Conservation (phyloP, 2,329 filamentous ascomycete genomes). For the Cladosporium sp. region DNA sequence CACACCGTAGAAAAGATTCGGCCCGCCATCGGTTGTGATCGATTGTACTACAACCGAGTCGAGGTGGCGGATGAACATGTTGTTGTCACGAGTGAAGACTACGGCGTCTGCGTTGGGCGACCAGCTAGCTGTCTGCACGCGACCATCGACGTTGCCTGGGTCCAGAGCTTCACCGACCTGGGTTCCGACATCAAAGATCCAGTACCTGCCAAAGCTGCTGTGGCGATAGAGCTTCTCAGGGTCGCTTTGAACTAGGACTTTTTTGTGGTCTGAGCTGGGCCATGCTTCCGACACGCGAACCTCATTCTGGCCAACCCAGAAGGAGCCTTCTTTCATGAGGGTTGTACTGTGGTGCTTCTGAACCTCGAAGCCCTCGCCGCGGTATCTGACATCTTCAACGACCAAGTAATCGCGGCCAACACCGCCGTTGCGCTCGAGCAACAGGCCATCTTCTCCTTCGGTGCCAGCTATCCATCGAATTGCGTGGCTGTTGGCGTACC, state of each 20-base stretch:
- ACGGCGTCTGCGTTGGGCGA: conserved; percentile 83
- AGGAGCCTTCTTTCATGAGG: conserved; percentile 70
- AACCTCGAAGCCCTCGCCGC: conserved; percentile 46
- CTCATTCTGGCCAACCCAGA: conserved; percentile 60
- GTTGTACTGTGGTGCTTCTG: conserved; percentile 60
- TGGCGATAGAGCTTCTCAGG: conserved; percentile 81
- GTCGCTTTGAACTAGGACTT: conserved; percentile 79
- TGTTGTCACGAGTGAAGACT: conserved; percentile 88
- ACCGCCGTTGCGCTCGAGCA: conserved; percentile 70
- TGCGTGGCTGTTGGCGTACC: conserved; percentile 63
- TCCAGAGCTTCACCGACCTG: conserved; percentile 79
- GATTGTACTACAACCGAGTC: conserved; percentile 62
- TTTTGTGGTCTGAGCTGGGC: conserved; percentile 82
- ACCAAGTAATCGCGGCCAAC: conserved; percentile 73
- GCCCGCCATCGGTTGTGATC: conserved; percentile 84
- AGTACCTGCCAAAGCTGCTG: conserved; percentile 84
- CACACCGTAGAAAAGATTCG: conserved; percentile 89
- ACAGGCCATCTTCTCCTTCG: conserved; percentile 76
- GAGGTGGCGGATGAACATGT: conserved; percentile 77
- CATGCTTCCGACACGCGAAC: conserved; percentile 64
- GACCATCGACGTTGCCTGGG: conserved; percentile 62
- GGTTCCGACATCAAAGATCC: conserved; percentile 84
- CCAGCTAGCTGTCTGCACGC: conserved; percentile 85
- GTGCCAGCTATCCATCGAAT: conserved; percentile 74
- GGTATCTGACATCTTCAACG: conserved; percentile 78